Evolutionary conservation across 139 green algal species (phyloP).

Genomic region (Astrephomene gubernaculifera): DNA sequence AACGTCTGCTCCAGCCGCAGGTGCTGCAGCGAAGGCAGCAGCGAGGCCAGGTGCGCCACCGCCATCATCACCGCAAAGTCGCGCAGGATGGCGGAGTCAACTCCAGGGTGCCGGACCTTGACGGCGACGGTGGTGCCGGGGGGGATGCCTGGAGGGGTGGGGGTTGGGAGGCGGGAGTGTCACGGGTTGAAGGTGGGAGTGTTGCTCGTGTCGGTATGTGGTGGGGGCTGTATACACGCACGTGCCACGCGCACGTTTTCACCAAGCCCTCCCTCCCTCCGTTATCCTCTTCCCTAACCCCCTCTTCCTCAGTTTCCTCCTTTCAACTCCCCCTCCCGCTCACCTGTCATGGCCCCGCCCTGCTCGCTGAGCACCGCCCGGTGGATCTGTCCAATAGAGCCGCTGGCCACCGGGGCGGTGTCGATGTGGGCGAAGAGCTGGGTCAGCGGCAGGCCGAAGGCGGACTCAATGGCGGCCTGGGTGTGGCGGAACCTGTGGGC

Average conservation of each 20-base stretch:
- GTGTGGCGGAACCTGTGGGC: slow-evolving; percentile 77
- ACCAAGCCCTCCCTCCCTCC: not conserved
- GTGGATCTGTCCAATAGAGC: slow-evolving; percentile 94
- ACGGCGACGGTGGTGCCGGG: slow-evolving; percentile 85
- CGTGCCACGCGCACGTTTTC: not conserved
- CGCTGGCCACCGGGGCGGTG: slow-evolving; percentile 84
- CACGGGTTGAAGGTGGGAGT: not conserved
- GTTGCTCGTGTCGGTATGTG: not conserved
- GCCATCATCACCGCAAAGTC: slow-evolving; percentile 97
- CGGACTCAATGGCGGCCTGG: slow-evolving; percentile 47
- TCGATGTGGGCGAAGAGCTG: slow-evolving; percentile 94
- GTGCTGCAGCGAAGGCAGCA: slow-evolving; percentile 66
- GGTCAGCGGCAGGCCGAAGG: slow-evolving; percentile 81
- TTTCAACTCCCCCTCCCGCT: not conserved
- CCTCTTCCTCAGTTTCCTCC: not conserved
- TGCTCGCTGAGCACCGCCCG: slow-evolving; percentile 73
- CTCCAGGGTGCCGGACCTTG: slow-evolving; percentile 93
- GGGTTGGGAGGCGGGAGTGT: not conserved
- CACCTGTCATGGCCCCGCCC: slow-evolving; percentile 64
- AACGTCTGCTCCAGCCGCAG: slow-evolving; percentile 93
- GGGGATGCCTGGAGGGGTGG: slow-evolving; percentile 41
- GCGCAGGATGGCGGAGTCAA: slow-evolving; percentile 85
- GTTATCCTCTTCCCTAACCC: too few relatives aligned
- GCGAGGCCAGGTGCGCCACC: slow-evolving; percentile 68
- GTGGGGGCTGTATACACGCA: not conserved